Conservation (phyloP, 176 grass and related monocot genomes). For the Bonia amplexicaulis region DNA sequence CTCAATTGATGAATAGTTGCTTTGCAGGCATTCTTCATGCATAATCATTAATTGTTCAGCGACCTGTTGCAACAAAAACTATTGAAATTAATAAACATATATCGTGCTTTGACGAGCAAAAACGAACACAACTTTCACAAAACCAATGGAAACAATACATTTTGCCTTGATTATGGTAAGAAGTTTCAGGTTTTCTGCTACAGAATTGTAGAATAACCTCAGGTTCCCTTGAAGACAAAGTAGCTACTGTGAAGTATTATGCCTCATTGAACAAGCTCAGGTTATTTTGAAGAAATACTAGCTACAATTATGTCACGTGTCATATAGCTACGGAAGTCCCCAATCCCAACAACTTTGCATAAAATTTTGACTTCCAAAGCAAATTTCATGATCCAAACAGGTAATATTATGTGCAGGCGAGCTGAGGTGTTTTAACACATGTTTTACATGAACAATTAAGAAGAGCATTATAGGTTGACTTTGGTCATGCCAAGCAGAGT, state of each 20-base stretch:
- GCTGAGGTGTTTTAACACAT: neutral
- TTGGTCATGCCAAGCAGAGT: neutral
- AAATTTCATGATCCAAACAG: neutral
- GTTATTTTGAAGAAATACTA: neutral
- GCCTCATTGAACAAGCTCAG: neutral
- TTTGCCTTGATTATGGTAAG: neutral
- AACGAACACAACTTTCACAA: neutral
- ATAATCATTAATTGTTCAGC: conserved; percentile 73
- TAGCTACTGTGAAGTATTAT: neutral
- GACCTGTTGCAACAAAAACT: conserved; percentile 37
- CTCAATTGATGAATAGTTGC: conserved; percentile 62
- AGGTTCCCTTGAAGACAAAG: neutral
- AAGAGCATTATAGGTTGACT: neutral
- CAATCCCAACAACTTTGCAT: neutral
- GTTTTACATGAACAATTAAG: neutral
- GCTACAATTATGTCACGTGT: neutral
- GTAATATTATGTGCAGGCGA: neutral
- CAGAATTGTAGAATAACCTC: neutral
- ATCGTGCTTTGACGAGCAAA: neutral
- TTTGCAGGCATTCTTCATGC: conserved; percentile 73
- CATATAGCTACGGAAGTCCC: neutral
- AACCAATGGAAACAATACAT: neutral
- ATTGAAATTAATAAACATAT: conserved; percentile 24
- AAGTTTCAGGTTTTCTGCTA: neutral
- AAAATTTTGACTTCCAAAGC: neutral